Percentiles rank a stretch among this genome's conserved stretches.
phyloP scores from a whole-genome alignment of 2,329 filamentous ascomycete species.

The Arachnomyces sp. region DNA sequence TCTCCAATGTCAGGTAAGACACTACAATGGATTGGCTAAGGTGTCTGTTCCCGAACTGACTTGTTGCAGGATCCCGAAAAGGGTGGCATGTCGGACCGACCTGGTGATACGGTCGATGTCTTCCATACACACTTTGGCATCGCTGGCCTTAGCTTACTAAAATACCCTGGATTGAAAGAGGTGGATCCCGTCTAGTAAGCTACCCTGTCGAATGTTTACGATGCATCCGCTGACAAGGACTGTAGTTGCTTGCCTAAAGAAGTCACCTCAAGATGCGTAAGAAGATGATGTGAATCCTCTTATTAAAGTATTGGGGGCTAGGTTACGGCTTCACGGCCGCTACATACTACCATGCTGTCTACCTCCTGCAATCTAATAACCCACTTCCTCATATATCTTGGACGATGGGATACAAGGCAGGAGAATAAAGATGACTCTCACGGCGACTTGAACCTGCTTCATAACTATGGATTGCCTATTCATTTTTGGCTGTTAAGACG shows the following conservation, averaged over 20 bases:
- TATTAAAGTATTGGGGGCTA: background rate
- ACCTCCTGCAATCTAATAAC: conserved; percentile 65
- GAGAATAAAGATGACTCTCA: conserved; percentile 46
- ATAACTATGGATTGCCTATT: background rate
- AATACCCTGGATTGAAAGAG: conserved; percentile 64
- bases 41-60: conserved; percentile 13
- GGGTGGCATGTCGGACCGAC: conserved; percentile 82
- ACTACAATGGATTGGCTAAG: background rate
- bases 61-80: conserved; percentile 57
- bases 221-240: conserved; percentile 8
- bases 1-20: conserved; percentile 63
- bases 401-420: conserved; percentile 61
- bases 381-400: conserved; percentile 44
- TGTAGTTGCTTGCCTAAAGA: conserved; percentile 62
- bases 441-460: conserved; percentile 1
- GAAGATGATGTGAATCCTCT: conserved; percentile 23
- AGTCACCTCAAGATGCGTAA: conserved; percentile 53
- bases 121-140: conserved; percentile 91
- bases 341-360: conserved; percentile 2
- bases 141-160: conserved; percentile 76
- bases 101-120: conserved; percentile 92
- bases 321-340: background rate
- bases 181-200: conserved; percentile 79
- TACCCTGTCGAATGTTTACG: conserved; percentile 16
- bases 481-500: conserved; percentile 29